A percentile compares a stretch with the other conserved stretches of the same genome.
Conservation (phyloP, 768 basidiomycete genomes). For the Leucosporidium creatinivorum region DNA sequence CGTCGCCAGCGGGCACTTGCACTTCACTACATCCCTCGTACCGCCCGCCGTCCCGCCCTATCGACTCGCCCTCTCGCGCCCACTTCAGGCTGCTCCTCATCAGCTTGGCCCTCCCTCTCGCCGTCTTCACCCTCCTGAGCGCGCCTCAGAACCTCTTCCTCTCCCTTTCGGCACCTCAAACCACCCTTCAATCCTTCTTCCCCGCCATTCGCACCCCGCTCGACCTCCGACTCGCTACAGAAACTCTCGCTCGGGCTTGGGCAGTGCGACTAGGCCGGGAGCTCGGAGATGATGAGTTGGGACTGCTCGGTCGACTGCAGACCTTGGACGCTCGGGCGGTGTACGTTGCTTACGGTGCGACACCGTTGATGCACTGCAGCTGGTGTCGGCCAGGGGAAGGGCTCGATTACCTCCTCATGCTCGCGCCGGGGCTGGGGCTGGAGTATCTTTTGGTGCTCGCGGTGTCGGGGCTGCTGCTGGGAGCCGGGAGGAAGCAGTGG, state of each 20-base stretch:
- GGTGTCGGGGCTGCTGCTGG: constrained; percentile 1
- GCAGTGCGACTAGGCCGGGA: not conserved
- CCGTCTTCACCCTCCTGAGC: not conserved
- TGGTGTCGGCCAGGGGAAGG: constrained; percentile 16
- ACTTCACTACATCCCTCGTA: not conserved
- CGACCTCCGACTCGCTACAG: constrained; percentile 26
- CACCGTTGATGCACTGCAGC: constrained; percentile 4
- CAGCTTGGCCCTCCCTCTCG: constrained; percentile 4
- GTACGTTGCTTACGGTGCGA: constrained; percentile 19
- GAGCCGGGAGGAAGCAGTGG: constrained; percentile 2
- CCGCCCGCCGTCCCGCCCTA: not conserved
- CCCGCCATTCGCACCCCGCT: constrained; percentile 24
- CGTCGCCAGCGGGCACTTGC: constrained; percentile 3
- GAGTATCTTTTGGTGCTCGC: constrained; percentile 6
- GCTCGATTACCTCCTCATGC: constrained; percentile 15
- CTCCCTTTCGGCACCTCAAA: constrained; percentile 16
- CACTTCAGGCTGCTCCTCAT: constrained; percentile 18
- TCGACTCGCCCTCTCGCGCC: not conserved
- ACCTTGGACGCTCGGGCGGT: constrained; percentile 27
- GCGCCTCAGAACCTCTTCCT: constrained; percentile 23
- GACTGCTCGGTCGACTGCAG: constrained; percentile 15
- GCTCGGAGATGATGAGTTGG: constrained; percentile 1
- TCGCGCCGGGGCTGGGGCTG: constrained; percentile 8
- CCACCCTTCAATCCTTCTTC: constrained; percentile 10
- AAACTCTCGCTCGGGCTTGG: constrained; percentile 16